A percentile compares a stretch with the other conserved stretches of the same genome.
These are phyloP conservation scores for Rhynchospora pubera DNA, from an alignment of 176 grass and related monocot species.

Conservation along the genomic window DNA sequence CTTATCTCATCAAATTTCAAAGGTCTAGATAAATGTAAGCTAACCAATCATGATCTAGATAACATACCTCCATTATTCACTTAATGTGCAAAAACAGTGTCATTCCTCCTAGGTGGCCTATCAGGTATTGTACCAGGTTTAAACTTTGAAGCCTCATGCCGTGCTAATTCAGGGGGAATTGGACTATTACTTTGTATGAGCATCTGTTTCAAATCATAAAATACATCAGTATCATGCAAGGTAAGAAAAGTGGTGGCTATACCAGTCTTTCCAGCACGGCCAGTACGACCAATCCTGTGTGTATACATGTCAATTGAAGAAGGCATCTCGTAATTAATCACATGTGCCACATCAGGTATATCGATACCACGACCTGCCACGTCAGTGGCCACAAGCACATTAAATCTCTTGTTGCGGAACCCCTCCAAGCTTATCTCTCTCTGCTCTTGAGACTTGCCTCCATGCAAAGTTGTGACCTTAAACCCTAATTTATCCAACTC, in stretches of 20 bases:
- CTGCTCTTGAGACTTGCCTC: conserved; percentile 95
- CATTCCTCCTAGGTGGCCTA: conserved; percentile 72
- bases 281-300: conserved; percentile 92
- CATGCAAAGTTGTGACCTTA: conserved; percentile 79
- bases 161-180: conserved; percentile 83
- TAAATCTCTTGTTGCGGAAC: conserved; percentile 89
- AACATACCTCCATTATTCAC: too few relatives aligned
- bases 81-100: conserved; percentile 57
- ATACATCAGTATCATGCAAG: conserved; percentile 58
- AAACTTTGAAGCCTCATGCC: conserved; percentile 84
- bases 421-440: conserved; percentile 93
- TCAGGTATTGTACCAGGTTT: conserved; percentile 73
- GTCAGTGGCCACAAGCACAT: conserved; percentile 96
- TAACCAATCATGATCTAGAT: too few relatives aligned
- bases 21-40: too few relatives aligned
- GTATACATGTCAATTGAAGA: conserved; percentile 75
- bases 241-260: conserved; percentile 83
- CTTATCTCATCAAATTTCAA: too few relatives aligned
- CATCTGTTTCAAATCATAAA: conserved; percentile 95
- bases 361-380: conserved; percentile 98
- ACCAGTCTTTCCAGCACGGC: conserved; percentile 91
- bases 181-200: conserved; percentile 81
- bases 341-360: conserved; percentile 96
- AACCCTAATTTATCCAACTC: conserved; percentile 83
- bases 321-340: conserved; percentile 96